Evolutionary conservation across 2,329 filamentous ascomycete genomes (phyloP).

Genomic region (Pestalotiopsis sp.): DNA sequence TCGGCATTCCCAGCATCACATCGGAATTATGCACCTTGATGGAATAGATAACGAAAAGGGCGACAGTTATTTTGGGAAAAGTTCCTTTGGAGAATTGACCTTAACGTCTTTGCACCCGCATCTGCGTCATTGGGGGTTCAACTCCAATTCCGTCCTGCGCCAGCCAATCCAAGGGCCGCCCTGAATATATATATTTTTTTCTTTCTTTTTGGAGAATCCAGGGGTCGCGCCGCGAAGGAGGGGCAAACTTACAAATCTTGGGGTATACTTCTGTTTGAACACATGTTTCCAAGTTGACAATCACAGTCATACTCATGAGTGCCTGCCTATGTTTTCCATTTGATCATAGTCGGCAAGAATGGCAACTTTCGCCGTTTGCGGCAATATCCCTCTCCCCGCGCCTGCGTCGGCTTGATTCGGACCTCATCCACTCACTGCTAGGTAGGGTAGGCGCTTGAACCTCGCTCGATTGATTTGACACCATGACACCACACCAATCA

Average conservation of each 20-base stretch:
- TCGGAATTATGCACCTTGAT: neutral
- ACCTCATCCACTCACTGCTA: neutral
- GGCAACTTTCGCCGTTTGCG: slow-evolving; percentile 1
- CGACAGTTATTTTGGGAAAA: neutral
- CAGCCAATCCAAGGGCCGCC: neutral
- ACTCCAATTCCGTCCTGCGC: neutral
- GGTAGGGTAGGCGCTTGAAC: neutral
- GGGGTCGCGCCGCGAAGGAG: neutral
- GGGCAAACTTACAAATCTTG: neutral
- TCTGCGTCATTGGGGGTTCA: neutral
- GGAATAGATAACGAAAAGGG: neutral
- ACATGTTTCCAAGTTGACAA: neutral
- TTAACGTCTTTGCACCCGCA: neutral
- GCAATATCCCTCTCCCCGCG: neutral
- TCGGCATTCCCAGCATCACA: neutral
- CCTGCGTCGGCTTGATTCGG: neutral
- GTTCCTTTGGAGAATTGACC: neutral
- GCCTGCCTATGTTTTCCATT: neutral
- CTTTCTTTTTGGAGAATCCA: neutral
- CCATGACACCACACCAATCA: neutral
- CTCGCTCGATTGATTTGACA: neutral
- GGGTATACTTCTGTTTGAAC: neutral
- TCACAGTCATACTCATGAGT: no score
- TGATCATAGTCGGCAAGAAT: neutral
- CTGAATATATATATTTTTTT: neutral